Percentiles rank a stretch among this genome's conserved stretches.
Conservation (phyloP, 768 basidiomycete genomes). For the Termitomyces titanicus region DNA sequence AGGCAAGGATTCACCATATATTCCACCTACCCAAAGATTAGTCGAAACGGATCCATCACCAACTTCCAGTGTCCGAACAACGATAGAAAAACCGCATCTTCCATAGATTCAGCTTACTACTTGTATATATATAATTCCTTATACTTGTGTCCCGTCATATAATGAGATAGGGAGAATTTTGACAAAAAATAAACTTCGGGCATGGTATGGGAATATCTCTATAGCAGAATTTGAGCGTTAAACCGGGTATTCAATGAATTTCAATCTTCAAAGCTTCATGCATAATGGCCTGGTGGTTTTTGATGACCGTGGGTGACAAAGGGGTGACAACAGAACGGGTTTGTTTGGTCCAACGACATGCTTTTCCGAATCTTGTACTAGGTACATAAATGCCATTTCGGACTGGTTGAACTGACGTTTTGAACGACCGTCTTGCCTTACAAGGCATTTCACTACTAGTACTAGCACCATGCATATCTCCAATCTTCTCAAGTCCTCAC, state of each 20-base stretch:
- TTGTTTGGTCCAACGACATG: not conserved
- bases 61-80: not conserved
- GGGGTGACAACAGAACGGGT: not conserved
- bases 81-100: not conserved
- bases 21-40: not conserved
- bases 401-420: not conserved
- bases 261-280: too few species aligned
- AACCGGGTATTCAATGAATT: too few species aligned
- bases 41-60: not conserved
- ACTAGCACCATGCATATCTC: not conserved
- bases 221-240: too few species aligned
- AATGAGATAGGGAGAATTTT: too few species aligned
- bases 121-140: too few species aligned
- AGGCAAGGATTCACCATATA: not conserved
- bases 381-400: too few species aligned
- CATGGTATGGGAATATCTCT: too few species aligned
- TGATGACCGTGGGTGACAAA: not conserved
- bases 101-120: not conserved
- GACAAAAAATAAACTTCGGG: too few species aligned
- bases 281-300: too few species aligned
- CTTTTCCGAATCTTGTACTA: too few species aligned
- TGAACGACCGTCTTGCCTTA: not conserved
- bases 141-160: too few species aligned
- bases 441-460: not conserved
- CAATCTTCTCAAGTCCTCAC: slow-evolving; percentile 11